Conservation (phyloP, 768 basidiomycete species). For the Lactarius trivialis region DNA sequence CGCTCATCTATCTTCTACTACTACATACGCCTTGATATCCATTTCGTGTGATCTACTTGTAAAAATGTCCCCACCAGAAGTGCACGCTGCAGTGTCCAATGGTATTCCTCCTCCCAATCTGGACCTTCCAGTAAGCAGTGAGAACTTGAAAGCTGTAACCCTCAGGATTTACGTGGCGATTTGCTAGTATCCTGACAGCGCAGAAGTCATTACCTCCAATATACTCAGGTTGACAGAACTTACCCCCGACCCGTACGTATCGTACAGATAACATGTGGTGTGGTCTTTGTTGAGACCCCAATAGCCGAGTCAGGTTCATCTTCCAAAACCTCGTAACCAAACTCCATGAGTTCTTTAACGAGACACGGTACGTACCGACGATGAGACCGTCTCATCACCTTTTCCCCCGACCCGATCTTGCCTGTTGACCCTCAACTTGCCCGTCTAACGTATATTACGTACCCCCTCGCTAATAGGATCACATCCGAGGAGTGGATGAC, state of each 20-base stretch:
- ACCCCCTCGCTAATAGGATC: constrained; percentile 32
- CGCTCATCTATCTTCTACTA: neutral
- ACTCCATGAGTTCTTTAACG: constrained; percentile 66
- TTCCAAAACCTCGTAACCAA: constrained; percentile 53
- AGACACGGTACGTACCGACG: constrained; percentile 45
- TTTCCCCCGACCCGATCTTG: no score
- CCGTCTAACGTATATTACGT: neutral
- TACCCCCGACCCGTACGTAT: constrained; percentile 36
- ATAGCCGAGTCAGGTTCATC: constrained; percentile 42
- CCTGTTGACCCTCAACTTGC: neutral
- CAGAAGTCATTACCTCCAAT: constrained; percentile 47
- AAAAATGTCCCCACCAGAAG: constrained; percentile 7
- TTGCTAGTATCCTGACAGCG: constrained; percentile 39
- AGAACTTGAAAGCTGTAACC: neutral
- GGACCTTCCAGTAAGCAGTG: constrained; percentile 35
- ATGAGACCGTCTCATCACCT: neutral
- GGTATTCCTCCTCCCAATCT: constrained; percentile 36
- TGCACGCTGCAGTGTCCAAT: constrained; percentile 28
- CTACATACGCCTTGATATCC: neutral
- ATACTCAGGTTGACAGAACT: constrained; percentile 35
- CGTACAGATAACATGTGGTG: neutral
- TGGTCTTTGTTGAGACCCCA: constrained; percentile 16
- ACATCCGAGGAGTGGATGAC: constrained; percentile 86
- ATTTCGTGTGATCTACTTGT: neutral
- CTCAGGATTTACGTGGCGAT: neutral